Conservation (phyloP, 2,329 filamentous ascomycete species). For the Colletotrichum phormii region DNA sequence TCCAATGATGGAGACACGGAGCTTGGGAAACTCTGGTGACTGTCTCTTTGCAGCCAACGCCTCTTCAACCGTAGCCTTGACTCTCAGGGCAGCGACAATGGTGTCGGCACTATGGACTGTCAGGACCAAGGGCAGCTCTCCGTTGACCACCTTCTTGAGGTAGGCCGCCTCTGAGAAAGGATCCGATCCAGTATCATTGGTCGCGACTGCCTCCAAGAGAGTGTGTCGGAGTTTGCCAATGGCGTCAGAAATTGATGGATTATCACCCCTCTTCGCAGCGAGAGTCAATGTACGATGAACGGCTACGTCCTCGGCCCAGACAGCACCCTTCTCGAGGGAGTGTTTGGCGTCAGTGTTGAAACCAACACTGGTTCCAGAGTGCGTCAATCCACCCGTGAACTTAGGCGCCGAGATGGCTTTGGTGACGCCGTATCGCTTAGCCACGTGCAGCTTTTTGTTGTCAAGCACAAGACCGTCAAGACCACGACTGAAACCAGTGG, state of each 20-base stretch:
- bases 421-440: conserved; percentile 68
- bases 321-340: conserved; percentile 58
- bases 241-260: conserved; percentile 64
- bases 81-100: conserved; percentile 68
- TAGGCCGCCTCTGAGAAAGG: conserved; percentile 61
- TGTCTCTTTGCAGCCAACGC: conserved; percentile 42
- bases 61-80: conserved; percentile 68
- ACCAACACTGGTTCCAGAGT: conserved; percentile 69
- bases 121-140: conserved; percentile 65
- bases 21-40: conserved; percentile 38
- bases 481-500: conserved; percentile 65
- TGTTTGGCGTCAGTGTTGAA: conserved; percentile 64
- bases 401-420: conserved; percentile 68
- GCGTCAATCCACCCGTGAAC: conserved; percentile 53
- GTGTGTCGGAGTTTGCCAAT: conserved; percentile 64
- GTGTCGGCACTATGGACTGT: conserved; percentile 72
- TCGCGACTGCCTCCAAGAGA: conserved; percentile 62
- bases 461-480: conserved; percentile 67
- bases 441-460: conserved; percentile 65
- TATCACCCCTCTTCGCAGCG: conserved; percentile 55
- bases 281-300: conserved; percentile 69
- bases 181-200: conserved; percentile 51
- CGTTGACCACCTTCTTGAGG: conserved; percentile 65
- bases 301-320: conserved; percentile 66
- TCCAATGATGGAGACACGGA: conserved; percentile 70